Base-by-base conservation (phyloP, 192 early-diverging fungal genomes). In the Pecoramyces ruminantium region DNA sequence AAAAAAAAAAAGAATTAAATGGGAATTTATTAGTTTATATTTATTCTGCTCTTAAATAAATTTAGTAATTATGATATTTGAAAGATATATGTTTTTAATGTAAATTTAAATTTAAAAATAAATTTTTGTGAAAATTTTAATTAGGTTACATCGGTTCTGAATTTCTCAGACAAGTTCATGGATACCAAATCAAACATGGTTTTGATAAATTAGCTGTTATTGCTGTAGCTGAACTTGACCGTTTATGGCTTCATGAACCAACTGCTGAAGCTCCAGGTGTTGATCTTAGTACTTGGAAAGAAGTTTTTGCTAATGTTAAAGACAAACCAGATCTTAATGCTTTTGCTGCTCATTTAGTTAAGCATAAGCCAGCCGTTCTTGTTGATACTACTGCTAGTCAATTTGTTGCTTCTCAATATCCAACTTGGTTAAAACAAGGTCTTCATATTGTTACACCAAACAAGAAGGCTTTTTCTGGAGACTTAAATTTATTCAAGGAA, bases 391-490 rank as follows among this genome's bases (percentile, higher is more conserved):
- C 30, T 29, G 80, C 80, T 12, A 28, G 27, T 40, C 29, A 80
- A 80, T 29, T 77, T 21, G 78, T 98, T 14, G 96, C 96, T 67
- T 82, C 84, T 18, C 87, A 86, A 79, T 99, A 99, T 85, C 96
- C 96, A 30, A 79, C 83, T 29, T 97, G 95, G 94, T 86, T 98
- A 38, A 79, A 86, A 51, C 84, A 82, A 79, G 96, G 96, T 30
- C 84, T 97, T 78, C 92, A 93, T 83, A 85, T 99, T 21, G 96
- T 97, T 39, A 98, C 97, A 4, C 97, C 97, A 58, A 99, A 99
- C 93, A 99, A 99, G 87, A 97, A 97, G 88, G 96, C 85, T 13
- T 99, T 98, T 83, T 95, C 95, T 21, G 91, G 93, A 42, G 84
- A 91, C 39, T 40, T 92, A 29, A 81, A 80, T 21, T 86, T 97